Evolutionary conservation across 139 green algal genomes (phyloP).

Genomic region (Volvox africanus): DNA sequence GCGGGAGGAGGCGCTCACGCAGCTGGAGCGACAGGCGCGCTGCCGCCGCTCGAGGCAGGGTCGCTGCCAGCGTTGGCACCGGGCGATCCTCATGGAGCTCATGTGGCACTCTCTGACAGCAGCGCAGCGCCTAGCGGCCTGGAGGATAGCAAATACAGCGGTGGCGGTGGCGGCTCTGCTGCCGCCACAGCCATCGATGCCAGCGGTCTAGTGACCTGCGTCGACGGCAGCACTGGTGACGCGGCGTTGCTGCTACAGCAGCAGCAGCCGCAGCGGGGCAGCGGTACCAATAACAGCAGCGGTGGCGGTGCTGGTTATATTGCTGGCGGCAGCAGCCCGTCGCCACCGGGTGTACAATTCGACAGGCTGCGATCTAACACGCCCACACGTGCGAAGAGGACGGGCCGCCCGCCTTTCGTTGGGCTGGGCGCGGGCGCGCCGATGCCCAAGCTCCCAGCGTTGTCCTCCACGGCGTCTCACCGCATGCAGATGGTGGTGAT

Average conservation of each 20-base stretch:
- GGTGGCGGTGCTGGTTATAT: not conserved
- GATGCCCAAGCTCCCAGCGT: slow-evolving; percentile 38
- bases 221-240: not conserved
- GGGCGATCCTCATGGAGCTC: not conserved
- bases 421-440: not conserved
- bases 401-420: not conserved
- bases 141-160: not conserved
- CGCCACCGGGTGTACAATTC: not conserved
- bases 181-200: not conserved
- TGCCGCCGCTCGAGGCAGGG: not conserved
- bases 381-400: slow-evolving; percentile 29
- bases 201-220: not conserved
- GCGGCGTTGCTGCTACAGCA: not conserved
- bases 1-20: not conserved
- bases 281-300: not conserved
- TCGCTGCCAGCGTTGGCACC: not conserved
- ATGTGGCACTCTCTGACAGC: slow-evolving; percentile 37
- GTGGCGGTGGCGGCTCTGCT: not conserved
- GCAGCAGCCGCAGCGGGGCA: not conserved
- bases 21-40: not conserved
- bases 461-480: slow-evolving; percentile 13
- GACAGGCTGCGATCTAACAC: not conserved
- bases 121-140: not conserved
- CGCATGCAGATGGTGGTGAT: not conserved
- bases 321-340: not conserved